Base-by-base conservation (phyloP, 2,329 filamentous ascomycete genomes). In the Colletotrichum musae region DNA sequence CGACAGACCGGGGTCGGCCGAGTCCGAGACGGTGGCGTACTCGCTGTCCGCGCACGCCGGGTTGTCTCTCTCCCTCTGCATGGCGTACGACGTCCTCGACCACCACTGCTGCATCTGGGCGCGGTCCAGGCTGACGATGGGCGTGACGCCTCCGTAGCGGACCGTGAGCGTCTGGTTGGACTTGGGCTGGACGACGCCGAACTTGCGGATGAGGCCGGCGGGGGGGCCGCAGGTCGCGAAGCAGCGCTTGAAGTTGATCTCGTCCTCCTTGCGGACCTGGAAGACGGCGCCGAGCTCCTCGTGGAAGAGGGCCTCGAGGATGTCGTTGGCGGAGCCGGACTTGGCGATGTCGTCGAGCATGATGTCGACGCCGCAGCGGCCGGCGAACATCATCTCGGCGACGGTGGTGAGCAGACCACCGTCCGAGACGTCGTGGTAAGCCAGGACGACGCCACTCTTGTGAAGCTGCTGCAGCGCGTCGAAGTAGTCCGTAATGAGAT, bases 321-420 rank as follows among this genome's bases (percentile, higher is more conserved):
- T 81, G 75, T 90, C 84, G 1, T 90, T 86, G 53, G 89, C 83
- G 10, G 87, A 87, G 51, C 91, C 86, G 26, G 89, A 89, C 69
- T 89, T 89, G 32, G 88, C 82, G 47, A 94, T 85, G 63, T 88
- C 88, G 77, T 98, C 95, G 66, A 98, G 85, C 86, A 93, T 92
- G 69, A 98, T 86, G 74, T 97, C 93, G 36, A 94, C 88, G 70
- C 95, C 96, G 76, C 93, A 97, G 64, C 95, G 92, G 32, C 96
- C 96, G 39, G 96, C 95, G 79, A 98, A 98, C 90, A 97, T 97
- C 96, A 98, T 98, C 82, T 99, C 96, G 3, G 91, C 93, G 41
- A 98, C 83, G 6, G 95, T 95, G 1, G 95, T 96, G 77, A 98
- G 89, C 10, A 98, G 85, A 76, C 96, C 96, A 79, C 95, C 96